Evolutionary conservation across 495 filamentous ascomycete species (phyloP), one percentile per base, ranked within the genome.

Genomic region (Aspergillus ostianus): DNA sequence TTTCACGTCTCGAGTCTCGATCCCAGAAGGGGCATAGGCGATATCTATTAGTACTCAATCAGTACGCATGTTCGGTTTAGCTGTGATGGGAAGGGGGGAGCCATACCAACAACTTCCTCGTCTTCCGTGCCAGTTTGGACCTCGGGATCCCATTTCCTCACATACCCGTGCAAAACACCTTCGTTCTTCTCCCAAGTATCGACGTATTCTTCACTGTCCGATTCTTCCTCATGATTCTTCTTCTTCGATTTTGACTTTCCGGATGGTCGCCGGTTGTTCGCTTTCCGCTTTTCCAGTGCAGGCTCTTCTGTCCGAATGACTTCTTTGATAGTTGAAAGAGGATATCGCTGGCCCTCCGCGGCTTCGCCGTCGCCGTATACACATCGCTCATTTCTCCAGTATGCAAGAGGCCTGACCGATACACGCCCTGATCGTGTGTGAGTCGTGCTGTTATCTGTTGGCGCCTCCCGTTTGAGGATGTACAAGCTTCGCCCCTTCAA

Each of bases 331-430:
- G 77, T 82, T 0, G 85, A 84, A 46, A 92, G 66, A 15, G 86
- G 76, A 58, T 85, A 85, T 51, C 81, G 67, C 60, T 73, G 74
- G 51, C 79, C 78, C 48, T 81, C 78, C 13, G 71, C 74, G 18
- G 77, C 77, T 54, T 78, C 78, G 30, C 81, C 82, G 59, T 87
- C 80, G 12, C 83, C 84, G 69, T 86, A 92, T 3, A 91, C 81
- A 55, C 88, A 81, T 23, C 83, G 83, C 67, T 98, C 94, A 56
- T 91, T 90, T 55, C 84, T 85, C 94, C 94, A 98, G 69, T 80
- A 93, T 44, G 87, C 84, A n/a, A 97, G 71, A 7, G 94, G 94
- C 60, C 88, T 84, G 56, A 92, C 82, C 15, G 80, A 80, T 5
- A 77, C 73, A 49, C 87, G 75, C 10, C 82, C 85, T 23, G 78